phyloP scores from a whole-genome alignment of 371 early-diverging fungal genomes.

The Apophysomyces ossiformis region DNA sequence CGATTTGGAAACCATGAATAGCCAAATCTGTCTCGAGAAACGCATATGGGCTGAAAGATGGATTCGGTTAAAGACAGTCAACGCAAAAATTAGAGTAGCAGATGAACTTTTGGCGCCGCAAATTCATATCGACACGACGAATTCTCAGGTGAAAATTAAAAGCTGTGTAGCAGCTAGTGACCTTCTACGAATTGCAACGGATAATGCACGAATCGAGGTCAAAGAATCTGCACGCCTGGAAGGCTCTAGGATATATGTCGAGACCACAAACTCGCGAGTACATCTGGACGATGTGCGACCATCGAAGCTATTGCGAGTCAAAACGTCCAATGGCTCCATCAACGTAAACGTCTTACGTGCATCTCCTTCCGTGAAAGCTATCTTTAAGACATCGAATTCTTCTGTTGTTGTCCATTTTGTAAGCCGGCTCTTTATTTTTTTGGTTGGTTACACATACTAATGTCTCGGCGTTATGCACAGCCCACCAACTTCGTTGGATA shows the following conservation, averaged over 20 bases:
- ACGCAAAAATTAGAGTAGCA: background rate
- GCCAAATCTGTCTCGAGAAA: background rate
- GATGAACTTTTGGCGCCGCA: background rate
- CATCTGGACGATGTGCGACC: background rate
- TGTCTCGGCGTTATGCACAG: background rate
- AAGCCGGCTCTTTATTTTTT: background rate
- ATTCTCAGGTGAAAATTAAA: background rate
- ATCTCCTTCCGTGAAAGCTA: background rate
- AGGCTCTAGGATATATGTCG: background rate
- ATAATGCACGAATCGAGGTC: background rate
- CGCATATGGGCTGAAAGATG: background rate
- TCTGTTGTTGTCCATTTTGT: background rate
- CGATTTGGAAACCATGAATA: background rate
- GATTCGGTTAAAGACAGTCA: background rate
- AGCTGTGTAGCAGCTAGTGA: background rate
- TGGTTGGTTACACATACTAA: too few relatives aligned
- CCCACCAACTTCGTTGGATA: background rate
- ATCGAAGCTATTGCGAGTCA: background rate
- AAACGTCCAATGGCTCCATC: background rate
- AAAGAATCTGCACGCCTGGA: background rate
- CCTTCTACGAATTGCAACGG: background rate
- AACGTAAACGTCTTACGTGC: background rate
- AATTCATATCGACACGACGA: background rate
- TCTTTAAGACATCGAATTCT: background rate
- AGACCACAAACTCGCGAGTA: background rate